phyloP scores from a whole-genome alignment of 2,329 filamentous ascomycete species.

The Epichloe amarillans region DNA sequence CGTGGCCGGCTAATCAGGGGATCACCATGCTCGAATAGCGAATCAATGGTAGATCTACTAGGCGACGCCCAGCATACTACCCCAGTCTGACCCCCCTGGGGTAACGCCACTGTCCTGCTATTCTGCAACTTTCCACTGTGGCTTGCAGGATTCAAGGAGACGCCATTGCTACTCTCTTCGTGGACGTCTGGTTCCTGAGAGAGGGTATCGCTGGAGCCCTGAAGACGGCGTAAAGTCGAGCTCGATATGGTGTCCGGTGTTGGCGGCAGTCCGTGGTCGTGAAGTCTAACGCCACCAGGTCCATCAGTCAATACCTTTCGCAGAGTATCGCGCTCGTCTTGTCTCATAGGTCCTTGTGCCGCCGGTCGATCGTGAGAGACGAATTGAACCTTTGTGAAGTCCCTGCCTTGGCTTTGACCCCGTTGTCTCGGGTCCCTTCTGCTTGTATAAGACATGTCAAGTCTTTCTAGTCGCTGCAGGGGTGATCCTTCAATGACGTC shows the following conservation, averaged over 20 bases:
- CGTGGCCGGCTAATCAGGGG: constrained; percentile 26
- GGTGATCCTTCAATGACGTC: constrained; percentile 22
- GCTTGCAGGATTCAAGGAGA: constrained; percentile 14
- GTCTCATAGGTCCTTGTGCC: constrained; percentile 20
- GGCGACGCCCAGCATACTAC: constrained; percentile 4
- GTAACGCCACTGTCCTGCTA: neutral
- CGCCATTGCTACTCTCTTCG: constrained; percentile 20
- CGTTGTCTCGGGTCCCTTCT: constrained; percentile 17
- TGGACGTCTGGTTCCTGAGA: constrained; percentile 17
- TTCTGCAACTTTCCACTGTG: constrained; percentile 8
- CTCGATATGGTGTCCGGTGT: constrained; percentile 48
- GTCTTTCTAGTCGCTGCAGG: constrained; percentile 35
- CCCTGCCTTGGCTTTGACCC: constrained; percentile 15
- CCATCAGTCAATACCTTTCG: constrained; percentile 36
- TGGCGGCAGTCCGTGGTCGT: constrained; percentile 36
- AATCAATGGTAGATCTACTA: constrained; percentile 1
- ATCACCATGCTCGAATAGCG: constrained; percentile 9
- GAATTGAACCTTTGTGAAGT: constrained; percentile 7
- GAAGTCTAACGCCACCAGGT: constrained; percentile 24
- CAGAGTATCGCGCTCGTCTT: constrained; percentile 35
- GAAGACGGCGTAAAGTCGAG: constrained; percentile 35
- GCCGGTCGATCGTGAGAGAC: constrained; percentile 9
- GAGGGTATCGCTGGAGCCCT: constrained; percentile 37
- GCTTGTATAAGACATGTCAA: constrained; percentile 18
- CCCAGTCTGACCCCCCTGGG: neutral